Evolutionary conservation across 257 asterid genomes (phyloP).

Genomic region (Plantago elongata): DNA sequence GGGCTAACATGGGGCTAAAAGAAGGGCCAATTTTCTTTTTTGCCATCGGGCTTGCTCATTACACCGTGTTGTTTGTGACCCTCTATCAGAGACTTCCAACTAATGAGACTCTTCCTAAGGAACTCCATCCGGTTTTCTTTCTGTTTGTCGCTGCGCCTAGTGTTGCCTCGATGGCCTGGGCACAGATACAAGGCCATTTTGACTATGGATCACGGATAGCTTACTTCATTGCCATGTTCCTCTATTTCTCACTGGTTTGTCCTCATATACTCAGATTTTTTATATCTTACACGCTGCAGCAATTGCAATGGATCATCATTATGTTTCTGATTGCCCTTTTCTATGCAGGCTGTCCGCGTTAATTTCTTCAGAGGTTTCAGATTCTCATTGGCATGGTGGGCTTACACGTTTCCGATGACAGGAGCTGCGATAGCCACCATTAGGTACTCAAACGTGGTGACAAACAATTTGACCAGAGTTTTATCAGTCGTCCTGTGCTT

Average conservation of each 20-base stretch:
- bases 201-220: conserved; percentile 62
- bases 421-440: conserved; percentile 73
- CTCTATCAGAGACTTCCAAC: conserved; percentile 94
- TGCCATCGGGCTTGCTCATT: conserved; percentile 92
- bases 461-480: conserved; percentile 31
- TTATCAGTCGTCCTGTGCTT: conserved; percentile 42
- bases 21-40: conserved; percentile 91
- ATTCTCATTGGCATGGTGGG: conserved; percentile 93
- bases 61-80: conserved; percentile 71
- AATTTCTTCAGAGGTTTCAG: conserved; percentile 86
- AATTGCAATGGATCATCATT: too few species aligned
- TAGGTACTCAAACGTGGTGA: conserved; percentile 46
- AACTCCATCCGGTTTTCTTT: conserved; percentile 91
- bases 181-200: conserved; percentile 67
- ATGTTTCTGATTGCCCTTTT: neutral
- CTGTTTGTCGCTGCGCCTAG: conserved; percentile 91
- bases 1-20: conserved; percentile 78
- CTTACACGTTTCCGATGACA: conserved; percentile 89
- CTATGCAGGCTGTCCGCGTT: conserved; percentile 66
- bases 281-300: neutral
- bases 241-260: conserved; percentile 73
- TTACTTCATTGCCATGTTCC: conserved; percentile 83
- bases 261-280: neutral
- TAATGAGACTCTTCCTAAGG: conserved; percentile 82
- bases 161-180: conserved; percentile 96